Evolutionary conservation across 1,284 basidiomycete species (phyloP).

Genomic region (Trametes sp.): DNA sequence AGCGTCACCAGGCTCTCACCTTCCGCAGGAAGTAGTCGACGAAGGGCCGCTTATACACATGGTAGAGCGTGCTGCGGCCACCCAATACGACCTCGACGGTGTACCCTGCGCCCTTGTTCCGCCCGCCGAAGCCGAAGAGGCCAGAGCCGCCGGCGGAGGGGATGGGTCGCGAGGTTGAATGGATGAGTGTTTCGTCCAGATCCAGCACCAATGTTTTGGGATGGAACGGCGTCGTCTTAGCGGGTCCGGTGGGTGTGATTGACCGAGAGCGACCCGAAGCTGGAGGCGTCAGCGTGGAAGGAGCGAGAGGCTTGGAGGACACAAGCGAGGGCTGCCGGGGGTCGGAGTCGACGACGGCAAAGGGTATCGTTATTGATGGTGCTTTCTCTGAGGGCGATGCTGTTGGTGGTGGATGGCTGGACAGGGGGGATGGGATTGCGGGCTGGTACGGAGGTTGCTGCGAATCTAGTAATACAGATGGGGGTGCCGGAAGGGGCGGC

Average conservation of each 20-base stretch:
- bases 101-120: conserved; percentile 80
- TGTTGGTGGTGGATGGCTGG: conserved; percentile 31
- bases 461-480: conserved; percentile 36
- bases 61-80: conserved; percentile 91
- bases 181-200: conserved; percentile 97
- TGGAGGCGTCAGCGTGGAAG: conserved; percentile 32
- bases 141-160: conserved; percentile 59
- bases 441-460: conserved; percentile 34
- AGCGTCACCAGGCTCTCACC: conserved; percentile 56
- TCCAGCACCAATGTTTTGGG: conserved; percentile 95
- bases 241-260: conserved; percentile 55
- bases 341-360: conserved; percentile 20
- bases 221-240: conserved; percentile 76
- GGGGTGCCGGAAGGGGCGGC: conserved; percentile 23
- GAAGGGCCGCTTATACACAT: conserved; percentile 98
- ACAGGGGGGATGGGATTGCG: conserved; percentile 36
- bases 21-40: conserved; percentile 96
- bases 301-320: conserved; percentile 16
- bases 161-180: conserved; percentile 90
- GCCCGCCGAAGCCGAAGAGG: conserved; percentile 66
- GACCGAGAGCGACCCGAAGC: conserved; percentile 45
- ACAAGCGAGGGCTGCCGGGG: conserved; percentile 18
- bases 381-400: conserved; percentile 32
- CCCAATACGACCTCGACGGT: conserved; percentile 96
- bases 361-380: conserved; percentile 25